phyloP scores from a whole-genome alignment of 495 filamentous ascomycete species.

The Neurospora sp. region DNA sequence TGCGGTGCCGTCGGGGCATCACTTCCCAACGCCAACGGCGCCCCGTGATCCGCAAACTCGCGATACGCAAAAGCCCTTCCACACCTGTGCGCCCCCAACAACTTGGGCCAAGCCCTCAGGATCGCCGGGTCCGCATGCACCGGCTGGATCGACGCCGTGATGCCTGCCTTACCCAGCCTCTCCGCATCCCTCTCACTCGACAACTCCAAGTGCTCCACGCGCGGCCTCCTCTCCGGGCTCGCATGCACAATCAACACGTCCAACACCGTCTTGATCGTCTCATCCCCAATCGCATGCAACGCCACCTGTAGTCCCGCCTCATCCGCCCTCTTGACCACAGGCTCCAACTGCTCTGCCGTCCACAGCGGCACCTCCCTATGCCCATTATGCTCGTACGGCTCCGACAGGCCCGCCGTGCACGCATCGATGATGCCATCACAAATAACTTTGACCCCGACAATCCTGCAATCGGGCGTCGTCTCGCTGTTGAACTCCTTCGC shows the following conservation, averaged over 20 bases:
- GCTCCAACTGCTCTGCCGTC: constrained; percentile 39
- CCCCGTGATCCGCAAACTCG: constrained; percentile 45
- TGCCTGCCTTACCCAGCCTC: constrained; percentile 42
- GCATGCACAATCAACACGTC: constrained; percentile 41
- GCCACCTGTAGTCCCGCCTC: constrained; percentile 49
- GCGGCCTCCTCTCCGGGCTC: constrained; percentile 38
- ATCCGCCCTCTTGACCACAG: constrained; percentile 46
- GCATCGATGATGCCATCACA: constrained; percentile 59
- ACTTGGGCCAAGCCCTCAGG: constrained; percentile 45
- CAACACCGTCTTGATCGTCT: constrained; percentile 44
- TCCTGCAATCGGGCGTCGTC: constrained; percentile 42
- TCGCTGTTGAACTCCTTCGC: constrained; percentile 33
- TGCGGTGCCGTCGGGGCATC: constrained; percentile 54
- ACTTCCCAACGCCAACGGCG: constrained; percentile 46
- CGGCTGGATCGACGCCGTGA: constrained; percentile 55
- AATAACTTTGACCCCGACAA: constrained; percentile 60
- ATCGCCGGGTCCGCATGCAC: constrained; percentile 56
- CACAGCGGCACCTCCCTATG: constrained; percentile 44
- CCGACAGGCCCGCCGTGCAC: constrained; percentile 51
- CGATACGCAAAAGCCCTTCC: constrained; percentile 51
- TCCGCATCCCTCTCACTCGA: constrained; percentile 41
- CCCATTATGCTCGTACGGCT: constrained; percentile 47
- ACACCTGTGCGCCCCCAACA: constrained; percentile 43
- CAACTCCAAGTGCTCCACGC: constrained; percentile 55
- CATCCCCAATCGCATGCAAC: constrained; percentile 57